These are phyloP conservation scores for Cystobasidium pallidum DNA, from an alignment of 1,284 basidiomycete genomes.

Conservation along the genomic window DNA sequence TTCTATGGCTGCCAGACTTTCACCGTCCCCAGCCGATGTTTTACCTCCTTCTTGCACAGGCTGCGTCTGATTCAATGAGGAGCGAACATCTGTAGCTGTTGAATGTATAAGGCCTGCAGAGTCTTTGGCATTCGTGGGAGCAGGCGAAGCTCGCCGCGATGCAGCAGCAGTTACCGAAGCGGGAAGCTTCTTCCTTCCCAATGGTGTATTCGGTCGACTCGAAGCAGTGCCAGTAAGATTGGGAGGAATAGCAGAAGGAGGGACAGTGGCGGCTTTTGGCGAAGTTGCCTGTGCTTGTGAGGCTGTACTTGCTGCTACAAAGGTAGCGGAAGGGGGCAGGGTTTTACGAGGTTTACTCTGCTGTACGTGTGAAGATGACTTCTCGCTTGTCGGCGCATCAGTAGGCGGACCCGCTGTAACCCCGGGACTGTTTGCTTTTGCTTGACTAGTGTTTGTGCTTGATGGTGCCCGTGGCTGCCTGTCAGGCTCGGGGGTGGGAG, in stretches of 20 bases:
- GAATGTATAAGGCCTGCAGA: not conserved
- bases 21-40: slow-evolving; percentile 8
- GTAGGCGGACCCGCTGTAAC: not conserved
- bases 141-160: slow-evolving; percentile 1
- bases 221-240: not conserved
- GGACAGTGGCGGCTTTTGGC: not conserved
- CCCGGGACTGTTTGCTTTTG: not conserved
- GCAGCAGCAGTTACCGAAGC: slow-evolving; percentile 29
- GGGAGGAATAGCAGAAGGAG: not conserved
- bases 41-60: not conserved
- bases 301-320: not conserved
- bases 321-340: not conserved
- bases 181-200: slow-evolving; percentile 33
- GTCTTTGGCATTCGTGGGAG: not conserved
- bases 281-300: not conserved
- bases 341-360: slow-evolving; percentile 11
- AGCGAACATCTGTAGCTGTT: not conserved
- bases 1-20: slow-evolving; percentile 9
- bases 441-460: not conserved
- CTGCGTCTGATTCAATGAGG: not conserved
- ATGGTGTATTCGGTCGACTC: slow-evolving; percentile 27
- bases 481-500: slow-evolving; percentile 2
- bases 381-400: not conserved
- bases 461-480: not conserved
- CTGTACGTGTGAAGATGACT: not conserved